A percentile compares a stretch with the other conserved stretches of the same genome.
These are phyloP conservation scores for Penicillium sumatraense DNA, from an alignment of 2,329 filamentous ascomycete species.

Conservation along the genomic window DNA sequence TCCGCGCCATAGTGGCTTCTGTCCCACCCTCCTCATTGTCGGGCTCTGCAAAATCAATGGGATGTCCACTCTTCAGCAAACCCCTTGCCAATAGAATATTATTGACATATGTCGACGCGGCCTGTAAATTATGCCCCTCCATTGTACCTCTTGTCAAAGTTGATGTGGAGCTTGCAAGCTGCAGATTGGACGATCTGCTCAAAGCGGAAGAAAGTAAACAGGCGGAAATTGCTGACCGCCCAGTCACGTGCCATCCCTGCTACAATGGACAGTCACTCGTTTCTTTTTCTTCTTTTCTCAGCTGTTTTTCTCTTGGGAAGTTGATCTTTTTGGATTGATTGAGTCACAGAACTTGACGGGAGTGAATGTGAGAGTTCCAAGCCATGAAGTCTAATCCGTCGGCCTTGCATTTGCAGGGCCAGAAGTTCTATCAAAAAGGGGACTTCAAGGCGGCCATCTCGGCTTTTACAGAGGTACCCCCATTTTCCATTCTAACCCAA, in stretches of 20 bases:
- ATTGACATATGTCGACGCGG: slow-evolving; percentile 68
- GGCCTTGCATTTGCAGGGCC: slow-evolving; percentile 44
- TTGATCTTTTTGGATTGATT: not conserved
- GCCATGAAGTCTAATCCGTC: slow-evolving; percentile 23
- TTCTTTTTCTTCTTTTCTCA: not conserved
- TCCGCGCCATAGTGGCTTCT: slow-evolving; percentile 75
- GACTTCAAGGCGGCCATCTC: slow-evolving; percentile 50
- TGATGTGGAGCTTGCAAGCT: slow-evolving; percentile 18
- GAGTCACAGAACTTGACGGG: not conserved
- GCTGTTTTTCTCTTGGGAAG: not conserved
- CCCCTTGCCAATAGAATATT: slow-evolving; percentile 68
- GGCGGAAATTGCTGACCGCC: slow-evolving; percentile 16
- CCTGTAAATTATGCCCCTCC: slow-evolving; percentile 58
- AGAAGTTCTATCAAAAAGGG: slow-evolving; percentile 48
- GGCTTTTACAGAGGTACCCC: slow-evolving; percentile 44
- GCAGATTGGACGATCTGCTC: slow-evolving; percentile 31
- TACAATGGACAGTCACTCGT: not conserved
- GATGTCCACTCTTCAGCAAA: slow-evolving; percentile 60
- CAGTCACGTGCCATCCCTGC: slow-evolving; percentile 21
- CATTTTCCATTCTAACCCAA: slow-evolving; percentile 8
- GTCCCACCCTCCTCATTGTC: slow-evolving; percentile 63
- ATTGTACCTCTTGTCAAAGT: slow-evolving; percentile 36
- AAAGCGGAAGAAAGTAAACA: slow-evolving; percentile 53
- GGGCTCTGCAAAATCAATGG: slow-evolving; percentile 79
- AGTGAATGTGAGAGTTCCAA: slow-evolving; percentile 1